Percentiles rank a stretch among this genome's conserved stretches.
Conservation (phyloP, 768 basidiomycete genomes). For the Panaeolus papilionaceus region DNA sequence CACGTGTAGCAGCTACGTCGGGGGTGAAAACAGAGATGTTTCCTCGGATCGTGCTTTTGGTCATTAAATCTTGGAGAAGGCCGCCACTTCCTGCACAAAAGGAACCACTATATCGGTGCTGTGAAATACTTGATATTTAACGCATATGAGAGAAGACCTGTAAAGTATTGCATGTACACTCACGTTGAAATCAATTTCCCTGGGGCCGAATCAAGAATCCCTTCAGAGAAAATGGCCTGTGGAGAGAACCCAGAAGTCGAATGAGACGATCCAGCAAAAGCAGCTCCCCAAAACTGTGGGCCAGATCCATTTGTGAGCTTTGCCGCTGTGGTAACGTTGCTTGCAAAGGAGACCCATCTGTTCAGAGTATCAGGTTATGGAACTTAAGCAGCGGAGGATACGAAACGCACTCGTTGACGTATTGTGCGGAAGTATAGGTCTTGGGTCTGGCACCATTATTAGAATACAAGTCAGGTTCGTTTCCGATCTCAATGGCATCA, state of each 20-base stretch:
- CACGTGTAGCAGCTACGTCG: slow-evolving; percentile 58
- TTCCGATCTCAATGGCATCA: slow-evolving; percentile 67
- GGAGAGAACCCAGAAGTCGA: slow-evolving; percentile 60
- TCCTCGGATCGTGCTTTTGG: slow-evolving; percentile 59
- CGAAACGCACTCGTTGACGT: slow-evolving; percentile 54
- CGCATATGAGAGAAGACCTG: background rate
- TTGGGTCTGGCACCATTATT: slow-evolving; percentile 48
- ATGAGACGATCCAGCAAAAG: slow-evolving; percentile 59
- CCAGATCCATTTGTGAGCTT: slow-evolving; percentile 42
- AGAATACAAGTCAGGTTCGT: slow-evolving; percentile 63
- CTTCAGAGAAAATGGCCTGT: slow-evolving; percentile 58
- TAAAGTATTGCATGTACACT: slow-evolving; percentile 25
- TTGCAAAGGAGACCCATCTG: slow-evolving; percentile 62
- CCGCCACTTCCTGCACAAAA: slow-evolving; percentile 63
- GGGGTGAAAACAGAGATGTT: slow-evolving; percentile 59
- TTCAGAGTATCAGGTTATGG: background rate
- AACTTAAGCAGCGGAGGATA: background rate
- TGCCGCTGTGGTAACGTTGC: slow-evolving; percentile 49
- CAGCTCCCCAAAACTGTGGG: slow-evolving; percentile 53
- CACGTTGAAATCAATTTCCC: slow-evolving; percentile 62
- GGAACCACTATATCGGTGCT: slow-evolving; percentile 64
- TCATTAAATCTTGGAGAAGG: slow-evolving; percentile 69
- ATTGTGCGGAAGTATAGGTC: slow-evolving; percentile 45
- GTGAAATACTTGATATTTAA: slow-evolving; percentile 50
- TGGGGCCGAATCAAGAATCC: slow-evolving; percentile 52